A percentile compares a stretch with the other conserved stretches of the same genome.
Evolutionary conservation across 139 green algal species (phyloP).

Genomic region (Chlamydomonas asymmetrica): DNA sequence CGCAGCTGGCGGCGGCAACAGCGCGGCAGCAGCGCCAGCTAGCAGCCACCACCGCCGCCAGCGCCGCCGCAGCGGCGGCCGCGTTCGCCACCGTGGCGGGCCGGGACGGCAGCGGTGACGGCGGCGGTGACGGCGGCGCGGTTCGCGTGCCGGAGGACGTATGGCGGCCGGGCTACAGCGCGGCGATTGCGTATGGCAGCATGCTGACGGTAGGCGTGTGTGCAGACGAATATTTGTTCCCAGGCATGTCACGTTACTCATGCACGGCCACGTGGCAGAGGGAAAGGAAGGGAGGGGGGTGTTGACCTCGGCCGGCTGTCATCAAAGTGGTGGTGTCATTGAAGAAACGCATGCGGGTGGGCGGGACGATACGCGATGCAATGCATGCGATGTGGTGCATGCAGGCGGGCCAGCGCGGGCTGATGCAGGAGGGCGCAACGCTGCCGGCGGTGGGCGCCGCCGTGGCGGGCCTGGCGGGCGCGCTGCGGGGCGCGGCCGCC

Average conservation of each 20-base stretch:
- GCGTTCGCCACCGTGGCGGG: too few relatives aligned
- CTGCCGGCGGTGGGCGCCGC: conserved; percentile 27
- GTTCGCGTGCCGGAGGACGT: neutral
- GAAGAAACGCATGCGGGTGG: too few relatives aligned
- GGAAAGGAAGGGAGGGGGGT: too few relatives aligned
- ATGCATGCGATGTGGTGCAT: neutral
- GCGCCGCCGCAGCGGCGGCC: neutral
- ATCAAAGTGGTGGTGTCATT: too few relatives aligned
- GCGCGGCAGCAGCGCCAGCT: conserved; percentile 5
- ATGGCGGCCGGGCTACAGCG: conserved; percentile 26
- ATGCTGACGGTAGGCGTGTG: neutral
- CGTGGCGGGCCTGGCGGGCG: conserved; percentile 15
- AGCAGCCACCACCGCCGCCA: conserved; percentile 2
- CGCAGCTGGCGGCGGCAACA: conserved; percentile 5
- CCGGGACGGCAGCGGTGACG: neutral
- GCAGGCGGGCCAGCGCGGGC: conserved; percentile 4
- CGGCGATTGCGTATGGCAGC: conserved; percentile 29
- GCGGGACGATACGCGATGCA: too few relatives aligned
- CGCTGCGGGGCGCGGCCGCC: neutral
- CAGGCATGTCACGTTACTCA: too few relatives aligned
- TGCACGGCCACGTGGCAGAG: too few relatives aligned
- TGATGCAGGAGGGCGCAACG: conserved; percentile 24
- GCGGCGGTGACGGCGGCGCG: neutral
- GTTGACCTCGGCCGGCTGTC: too few relatives aligned
- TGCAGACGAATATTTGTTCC: too few relatives aligned